Conservation (phyloP, 1,284 basidiomycete genomes). For the Rhodotorula sp. region DNA sequence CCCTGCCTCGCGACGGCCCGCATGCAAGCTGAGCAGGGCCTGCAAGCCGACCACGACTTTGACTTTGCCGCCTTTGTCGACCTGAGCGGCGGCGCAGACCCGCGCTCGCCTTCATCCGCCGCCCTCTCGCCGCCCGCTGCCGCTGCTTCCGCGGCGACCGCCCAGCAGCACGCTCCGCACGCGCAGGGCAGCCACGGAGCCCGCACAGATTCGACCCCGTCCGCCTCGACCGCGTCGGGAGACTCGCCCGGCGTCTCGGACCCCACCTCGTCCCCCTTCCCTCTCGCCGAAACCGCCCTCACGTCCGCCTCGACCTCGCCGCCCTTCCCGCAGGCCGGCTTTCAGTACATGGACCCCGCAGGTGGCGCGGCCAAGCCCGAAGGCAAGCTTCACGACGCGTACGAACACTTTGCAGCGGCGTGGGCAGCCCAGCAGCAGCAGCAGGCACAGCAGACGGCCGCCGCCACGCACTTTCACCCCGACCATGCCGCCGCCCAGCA, state of each 20-base stretch:
- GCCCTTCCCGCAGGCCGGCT: neutral
- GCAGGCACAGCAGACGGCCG: no score
- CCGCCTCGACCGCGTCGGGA: constrained; percentile 17
- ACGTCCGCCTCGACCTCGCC: constrained; percentile 24
- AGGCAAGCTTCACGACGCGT: constrained; percentile 17
- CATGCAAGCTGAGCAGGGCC: no score
- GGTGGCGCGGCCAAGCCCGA: constrained; percentile 8
- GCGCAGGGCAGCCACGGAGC: neutral
- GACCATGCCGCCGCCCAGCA: neutral
- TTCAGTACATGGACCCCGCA: neutral
- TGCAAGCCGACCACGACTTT: no score
- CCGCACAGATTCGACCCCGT: constrained; percentile 3
- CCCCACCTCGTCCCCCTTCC: constrained; percentile 10
- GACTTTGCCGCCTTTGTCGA: no score
- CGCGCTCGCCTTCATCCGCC: no score
- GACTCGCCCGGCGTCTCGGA: constrained; percentile 21
- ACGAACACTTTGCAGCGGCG: constrained; percentile 23
- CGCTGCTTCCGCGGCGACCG: no score
- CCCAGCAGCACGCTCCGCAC: neutral
- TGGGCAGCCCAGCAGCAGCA: constrained; percentile 11
- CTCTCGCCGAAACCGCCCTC: constrained; percentile 18
- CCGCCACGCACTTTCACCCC: constrained; percentile 8
- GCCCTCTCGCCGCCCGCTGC: no score
- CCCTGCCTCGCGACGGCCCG: no score
- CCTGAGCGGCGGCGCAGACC: no score